phyloP scores from a whole-genome alignment of 495 filamentous ascomycete species.

The Lentithecium fluviatile region DNA sequence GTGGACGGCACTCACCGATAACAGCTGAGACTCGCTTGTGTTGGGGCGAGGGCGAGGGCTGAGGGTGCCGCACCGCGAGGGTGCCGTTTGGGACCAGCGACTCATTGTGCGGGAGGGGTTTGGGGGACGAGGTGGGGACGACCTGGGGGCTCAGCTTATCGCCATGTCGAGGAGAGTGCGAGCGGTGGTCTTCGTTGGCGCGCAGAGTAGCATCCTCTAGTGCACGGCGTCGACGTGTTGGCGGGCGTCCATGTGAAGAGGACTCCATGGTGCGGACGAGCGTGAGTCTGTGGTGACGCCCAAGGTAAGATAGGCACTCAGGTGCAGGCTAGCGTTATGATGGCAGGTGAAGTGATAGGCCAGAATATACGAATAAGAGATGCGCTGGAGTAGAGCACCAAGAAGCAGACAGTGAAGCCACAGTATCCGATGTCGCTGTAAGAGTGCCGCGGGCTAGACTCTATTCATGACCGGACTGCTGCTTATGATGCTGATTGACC shows the following conservation, averaged over 20 bases:
- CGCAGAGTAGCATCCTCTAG: conserved; percentile 29
- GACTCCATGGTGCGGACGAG: conserved; percentile 25
- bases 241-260: conserved; percentile 12
- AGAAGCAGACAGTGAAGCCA: conserved; percentile 3
- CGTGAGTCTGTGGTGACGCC: too few relatives aligned
- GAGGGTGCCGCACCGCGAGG: conserved; percentile 29
- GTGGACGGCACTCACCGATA: conserved; percentile 47
- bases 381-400: conserved; percentile 14
- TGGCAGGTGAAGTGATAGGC: not conserved
- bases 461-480: conserved; percentile 7
- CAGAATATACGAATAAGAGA: conserved; percentile 10
- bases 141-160: conserved; percentile 6
- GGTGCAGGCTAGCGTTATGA: conserved; percentile 6
- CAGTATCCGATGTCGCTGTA: conserved; percentile 1
- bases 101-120: conserved; percentile 28
- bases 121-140: conserved; percentile 13
- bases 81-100: conserved; percentile 32
- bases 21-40: conserved; percentile 56
- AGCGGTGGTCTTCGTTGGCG: conserved; percentile 21
- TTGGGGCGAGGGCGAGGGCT: conserved; percentile 47
- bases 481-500: conserved; percentile 2
- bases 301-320: too few relatives aligned
- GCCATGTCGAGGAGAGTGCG: conserved; percentile 1
- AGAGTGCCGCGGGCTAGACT: not conserved
- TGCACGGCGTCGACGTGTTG: conserved; percentile 12